phyloP scores from a whole-genome alignment of 441 rosid genomes.

The Mallotus repandus region DNA sequence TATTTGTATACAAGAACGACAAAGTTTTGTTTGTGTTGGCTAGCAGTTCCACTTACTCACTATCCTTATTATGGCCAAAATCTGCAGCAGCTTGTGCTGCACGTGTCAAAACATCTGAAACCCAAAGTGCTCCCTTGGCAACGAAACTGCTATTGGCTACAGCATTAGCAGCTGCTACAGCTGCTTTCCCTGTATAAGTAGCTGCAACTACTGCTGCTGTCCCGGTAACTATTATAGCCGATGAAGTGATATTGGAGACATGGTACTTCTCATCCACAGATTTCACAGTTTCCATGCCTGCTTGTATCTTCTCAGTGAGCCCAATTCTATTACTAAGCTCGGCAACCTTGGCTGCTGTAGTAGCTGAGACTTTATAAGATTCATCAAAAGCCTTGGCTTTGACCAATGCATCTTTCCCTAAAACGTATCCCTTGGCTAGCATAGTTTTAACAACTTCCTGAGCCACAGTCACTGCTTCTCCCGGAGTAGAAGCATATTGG shows the following conservation, averaged over 20 bases:
- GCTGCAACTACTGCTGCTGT: slow-evolving; percentile 70
- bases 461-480: slow-evolving; percentile 52
- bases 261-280: slow-evolving; percentile 74
- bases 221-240: slow-evolving; percentile 62
- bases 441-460: slow-evolving; percentile 75
- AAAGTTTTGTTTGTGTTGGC: background rate
- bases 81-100: slow-evolving; percentile 85
- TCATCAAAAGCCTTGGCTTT: slow-evolving; percentile 76
- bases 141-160: slow-evolving; percentile 70
- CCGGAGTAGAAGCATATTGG: slow-evolving; percentile 54
- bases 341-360: slow-evolving; percentile 68
- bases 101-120: slow-evolving; percentile 55
- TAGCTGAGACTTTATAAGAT: slow-evolving; percentile 61
- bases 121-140: slow-evolving; percentile 80
- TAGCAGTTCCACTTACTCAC: slow-evolving; percentile 21
- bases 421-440: slow-evolving; percentile 69
- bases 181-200: slow-evolving; percentile 55
- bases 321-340: slow-evolving; percentile 70
- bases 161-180: slow-evolving; percentile 58
- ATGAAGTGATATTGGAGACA: slow-evolving; percentile 66
- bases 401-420: slow-evolving; percentile 72
- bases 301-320: slow-evolving; percentile 61
- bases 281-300: slow-evolving; percentile 63
- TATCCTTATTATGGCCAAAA: slow-evolving; percentile 50
- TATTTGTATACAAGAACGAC: background rate